A percentile compares a stretch with the other conserved stretches of the same genome.
Conservation (phyloP, 768 basidiomycete species). For the Saitozyma sp. region DNA sequence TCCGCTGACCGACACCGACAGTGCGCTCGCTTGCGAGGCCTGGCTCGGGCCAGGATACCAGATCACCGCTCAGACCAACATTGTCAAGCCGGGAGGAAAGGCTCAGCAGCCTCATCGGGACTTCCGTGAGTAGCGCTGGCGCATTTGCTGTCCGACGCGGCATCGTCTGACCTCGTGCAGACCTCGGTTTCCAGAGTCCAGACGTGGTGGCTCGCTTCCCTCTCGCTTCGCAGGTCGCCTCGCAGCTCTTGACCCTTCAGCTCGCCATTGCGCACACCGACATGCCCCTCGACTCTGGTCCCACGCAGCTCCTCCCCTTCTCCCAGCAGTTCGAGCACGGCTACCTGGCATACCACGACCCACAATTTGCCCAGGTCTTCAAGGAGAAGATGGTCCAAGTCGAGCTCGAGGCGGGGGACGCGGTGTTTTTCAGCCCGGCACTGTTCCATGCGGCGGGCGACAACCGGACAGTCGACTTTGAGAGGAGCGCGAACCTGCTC, state of each 20-base stretch:
- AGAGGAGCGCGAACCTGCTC: not conserved
- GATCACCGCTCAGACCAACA: not conserved
- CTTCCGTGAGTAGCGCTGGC: constrained; percentile 16
- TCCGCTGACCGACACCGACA: not conserved
- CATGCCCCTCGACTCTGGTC: not conserved
- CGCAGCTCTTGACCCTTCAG: not conserved
- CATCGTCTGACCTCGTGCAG: not conserved
- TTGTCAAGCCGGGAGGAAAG: constrained; percentile 1
- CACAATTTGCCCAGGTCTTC: not conserved
- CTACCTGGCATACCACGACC: not conserved
- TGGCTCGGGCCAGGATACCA: not conserved
- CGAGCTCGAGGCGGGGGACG: not conserved
- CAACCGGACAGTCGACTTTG: not conserved
- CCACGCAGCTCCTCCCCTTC: not conserved
- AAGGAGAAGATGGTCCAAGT: not conserved
- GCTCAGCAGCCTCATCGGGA: constrained; percentile 17
- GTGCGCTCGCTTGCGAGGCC: not conserved
- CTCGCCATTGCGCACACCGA: constrained; percentile 3
- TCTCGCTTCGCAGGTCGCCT: not conserved
- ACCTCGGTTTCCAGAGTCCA: not conserved
- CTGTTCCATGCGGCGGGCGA: constrained; percentile 1
- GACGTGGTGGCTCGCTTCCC: not conserved
- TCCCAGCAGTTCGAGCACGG: constrained; percentile 2
- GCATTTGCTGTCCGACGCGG: not conserved
- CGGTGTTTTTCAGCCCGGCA: constrained; percentile 3